phyloP scores from a whole-genome alignment of 2,329 filamentous ascomycete species.

The Xylaria digitata region DNA sequence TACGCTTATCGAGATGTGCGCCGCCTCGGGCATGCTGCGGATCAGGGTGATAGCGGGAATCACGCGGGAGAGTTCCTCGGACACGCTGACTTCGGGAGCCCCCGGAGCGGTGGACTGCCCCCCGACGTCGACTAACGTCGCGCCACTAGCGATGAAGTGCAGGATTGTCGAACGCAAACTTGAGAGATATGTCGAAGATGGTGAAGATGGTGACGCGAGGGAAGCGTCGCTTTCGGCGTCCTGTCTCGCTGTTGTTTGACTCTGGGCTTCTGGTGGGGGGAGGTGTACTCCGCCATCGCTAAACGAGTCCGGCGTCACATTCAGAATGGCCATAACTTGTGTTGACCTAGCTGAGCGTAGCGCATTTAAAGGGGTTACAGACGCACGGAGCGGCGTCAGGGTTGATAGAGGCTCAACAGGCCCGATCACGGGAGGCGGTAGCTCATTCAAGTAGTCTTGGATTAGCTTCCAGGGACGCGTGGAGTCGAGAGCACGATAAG shows the following conservation, averaged over 20 bases:
- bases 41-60: constrained; percentile 82
- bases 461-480: constrained; percentile 69
- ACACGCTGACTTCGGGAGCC: constrained; percentile 72
- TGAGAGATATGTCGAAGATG: constrained; percentile 44
- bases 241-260: neutral
- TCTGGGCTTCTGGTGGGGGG: constrained; percentile 40
- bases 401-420: constrained; percentile 64
- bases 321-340: constrained; percentile 91
- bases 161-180: constrained; percentile 70
- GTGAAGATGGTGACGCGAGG: constrained; percentile 4
- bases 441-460: constrained; percentile 70
- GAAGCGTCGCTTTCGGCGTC: neutral
- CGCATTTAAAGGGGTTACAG: constrained; percentile 67
- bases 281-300: constrained; percentile 82
- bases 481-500: constrained; percentile 63
- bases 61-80: constrained; percentile 82
- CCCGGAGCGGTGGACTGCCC: constrained; percentile 92
- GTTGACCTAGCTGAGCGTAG: constrained; percentile 71
- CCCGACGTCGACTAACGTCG: constrained; percentile 89
- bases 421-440: constrained; percentile 55
- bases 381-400: constrained; percentile 65
- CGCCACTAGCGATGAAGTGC: constrained; percentile 73
- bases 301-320: constrained; percentile 96
- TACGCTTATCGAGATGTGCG: constrained; percentile 79
- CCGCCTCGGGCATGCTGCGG: constrained; percentile 71